These are phyloP conservation scores for Flaveria linearis DNA, from an alignment of 129 eudicot genomes.

Conservation along the genomic window DNA sequence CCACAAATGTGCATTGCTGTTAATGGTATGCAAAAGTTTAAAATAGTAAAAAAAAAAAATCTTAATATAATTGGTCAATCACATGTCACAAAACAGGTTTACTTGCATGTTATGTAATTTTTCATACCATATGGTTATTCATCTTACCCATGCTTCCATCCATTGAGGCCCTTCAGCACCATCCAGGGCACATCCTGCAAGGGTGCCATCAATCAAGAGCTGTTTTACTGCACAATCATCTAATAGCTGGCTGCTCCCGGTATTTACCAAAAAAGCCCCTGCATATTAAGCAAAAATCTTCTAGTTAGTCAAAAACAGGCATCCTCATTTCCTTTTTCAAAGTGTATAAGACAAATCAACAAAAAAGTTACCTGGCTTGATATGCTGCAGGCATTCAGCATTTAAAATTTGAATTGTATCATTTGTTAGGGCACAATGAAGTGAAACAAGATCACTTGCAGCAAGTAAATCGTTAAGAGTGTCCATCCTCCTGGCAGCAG, in stretches of 20 bases:
- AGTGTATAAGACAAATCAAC: slow-evolving; percentile 2
- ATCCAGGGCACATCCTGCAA: slow-evolving; percentile 98
- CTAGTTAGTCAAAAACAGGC: slow-evolving; percentile 13
- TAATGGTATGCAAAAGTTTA: slow-evolving; percentile 26
- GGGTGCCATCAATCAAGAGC: slow-evolving; percentile 92
- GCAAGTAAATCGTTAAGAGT: slow-evolving; percentile 97
- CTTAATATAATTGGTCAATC: not conserved
- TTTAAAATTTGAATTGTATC: slow-evolving; percentile 92
- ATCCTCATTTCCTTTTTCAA: slow-evolving; percentile 4
- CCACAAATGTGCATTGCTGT: slow-evolving; percentile 1
- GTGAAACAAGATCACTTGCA: slow-evolving; percentile 95
- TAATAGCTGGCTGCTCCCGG: slow-evolving; percentile 96
- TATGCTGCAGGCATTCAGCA: slow-evolving; percentile 91
- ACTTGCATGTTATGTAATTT: slow-evolving; percentile 25
- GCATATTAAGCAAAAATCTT: slow-evolving; percentile 29
- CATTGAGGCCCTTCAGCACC: slow-evolving; percentile 99
- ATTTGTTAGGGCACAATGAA: slow-evolving; percentile 89
- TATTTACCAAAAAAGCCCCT: slow-evolving; percentile 97
- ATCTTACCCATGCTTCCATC: slow-evolving; percentile 99
- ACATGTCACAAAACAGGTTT: slow-evolving; percentile 19
- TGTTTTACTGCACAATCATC: slow-evolving; percentile 99
- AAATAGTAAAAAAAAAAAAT: not conserved
- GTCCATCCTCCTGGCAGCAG: slow-evolving; percentile 99
- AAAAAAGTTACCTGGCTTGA: slow-evolving; percentile 67
- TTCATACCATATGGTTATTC: slow-evolving; percentile 55